These are phyloP conservation scores for Mortierella sp. DNA, from an alignment of 371 early-diverging fungal species.

Conservation along the genomic window DNA sequence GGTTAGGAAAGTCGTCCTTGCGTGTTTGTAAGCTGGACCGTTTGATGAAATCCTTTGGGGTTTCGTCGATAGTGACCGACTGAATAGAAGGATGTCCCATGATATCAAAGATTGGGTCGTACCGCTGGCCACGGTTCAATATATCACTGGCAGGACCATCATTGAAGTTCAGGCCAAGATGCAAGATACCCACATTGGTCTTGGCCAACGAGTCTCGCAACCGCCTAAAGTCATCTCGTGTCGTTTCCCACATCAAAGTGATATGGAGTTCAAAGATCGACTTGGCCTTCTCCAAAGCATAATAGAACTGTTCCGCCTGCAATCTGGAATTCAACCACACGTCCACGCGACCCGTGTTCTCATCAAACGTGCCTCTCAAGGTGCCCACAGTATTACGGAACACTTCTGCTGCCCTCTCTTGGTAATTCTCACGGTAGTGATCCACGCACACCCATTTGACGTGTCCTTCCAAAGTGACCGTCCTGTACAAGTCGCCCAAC, in stretches of 20 bases:
- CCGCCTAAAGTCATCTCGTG: slow-evolving; percentile 2
- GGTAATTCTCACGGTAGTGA: slow-evolving; percentile 17
- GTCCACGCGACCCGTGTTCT: not conserved
- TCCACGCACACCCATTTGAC: slow-evolving; percentile 38
- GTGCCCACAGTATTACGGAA: not conserved
- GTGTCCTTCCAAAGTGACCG: slow-evolving; percentile 2
- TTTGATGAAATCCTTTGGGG: not conserved
- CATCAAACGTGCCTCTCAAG: not conserved
- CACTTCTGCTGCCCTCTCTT: not conserved
- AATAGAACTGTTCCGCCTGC: slow-evolving; percentile 12
- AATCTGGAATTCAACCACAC: not conserved
- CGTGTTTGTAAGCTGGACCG: not conserved
- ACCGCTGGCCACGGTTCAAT: slow-evolving; percentile 10
- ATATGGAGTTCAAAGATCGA: slow-evolving; percentile 18
- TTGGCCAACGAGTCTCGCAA: slow-evolving; percentile 1
- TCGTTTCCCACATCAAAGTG: slow-evolving; percentile 7
- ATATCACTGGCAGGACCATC: not conserved
- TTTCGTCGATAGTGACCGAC: not conserved
- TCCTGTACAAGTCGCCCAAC: slow-evolving; percentile 21
- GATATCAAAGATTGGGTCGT: not conserved
- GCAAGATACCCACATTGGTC: slow-evolving; percentile 2
- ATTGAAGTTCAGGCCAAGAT: not conserved
- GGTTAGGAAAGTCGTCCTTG: not conserved
- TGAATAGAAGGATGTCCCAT: not conserved
- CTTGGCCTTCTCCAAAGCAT: slow-evolving; percentile 11